These are phyloP conservation scores for Quillaja saponaria DNA, from an alignment of 306 rosid genomes.

Conservation along the genomic window DNA sequence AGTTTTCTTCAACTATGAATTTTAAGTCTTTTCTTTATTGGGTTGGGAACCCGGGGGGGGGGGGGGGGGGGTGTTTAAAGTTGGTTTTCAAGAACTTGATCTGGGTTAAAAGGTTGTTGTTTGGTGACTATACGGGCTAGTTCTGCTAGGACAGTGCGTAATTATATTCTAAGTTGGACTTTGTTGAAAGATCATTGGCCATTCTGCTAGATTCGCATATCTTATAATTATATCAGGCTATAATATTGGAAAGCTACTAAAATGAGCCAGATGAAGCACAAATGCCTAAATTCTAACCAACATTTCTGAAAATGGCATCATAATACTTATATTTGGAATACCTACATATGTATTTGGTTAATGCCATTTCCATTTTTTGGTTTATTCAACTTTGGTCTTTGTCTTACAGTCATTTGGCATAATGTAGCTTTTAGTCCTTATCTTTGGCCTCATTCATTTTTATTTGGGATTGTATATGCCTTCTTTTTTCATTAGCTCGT, in stretches of 20 bases:
- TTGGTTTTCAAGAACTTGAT: constrained; percentile 34
- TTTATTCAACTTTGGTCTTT: constrained; percentile 9
- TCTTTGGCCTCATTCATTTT: constrained; percentile 7
- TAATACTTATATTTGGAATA: background rate
- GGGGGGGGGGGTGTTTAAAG: constrained; percentile 3
- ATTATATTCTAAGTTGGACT: constrained; percentile 5
- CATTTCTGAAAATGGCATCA: constrained; percentile 12
- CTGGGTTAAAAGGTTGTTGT: constrained; percentile 30
- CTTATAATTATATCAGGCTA: background rate
- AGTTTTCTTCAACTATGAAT: background rate
- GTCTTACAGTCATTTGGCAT: background rate
- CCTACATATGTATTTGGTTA: constrained; percentile 4
- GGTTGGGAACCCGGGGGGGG: background rate
- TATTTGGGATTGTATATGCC: constrained; percentile 8
- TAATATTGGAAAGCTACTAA: constrained; percentile 3
- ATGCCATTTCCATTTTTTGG: constrained; percentile 7
- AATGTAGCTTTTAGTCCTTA: background rate
- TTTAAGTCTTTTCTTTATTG: background rate
- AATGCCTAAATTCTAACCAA: constrained; percentile 18
- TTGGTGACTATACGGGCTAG: background rate
- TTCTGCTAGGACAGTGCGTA: constrained; percentile 4
- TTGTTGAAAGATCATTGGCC: constrained; percentile 5
- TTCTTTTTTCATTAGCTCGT: background rate
- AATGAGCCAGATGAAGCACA: constrained; percentile 35
- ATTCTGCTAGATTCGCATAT: constrained; percentile 30